Conservation (phyloP, 1,284 basidiomycete species). For the Apiotrichum akiyoshidainum region DNA sequence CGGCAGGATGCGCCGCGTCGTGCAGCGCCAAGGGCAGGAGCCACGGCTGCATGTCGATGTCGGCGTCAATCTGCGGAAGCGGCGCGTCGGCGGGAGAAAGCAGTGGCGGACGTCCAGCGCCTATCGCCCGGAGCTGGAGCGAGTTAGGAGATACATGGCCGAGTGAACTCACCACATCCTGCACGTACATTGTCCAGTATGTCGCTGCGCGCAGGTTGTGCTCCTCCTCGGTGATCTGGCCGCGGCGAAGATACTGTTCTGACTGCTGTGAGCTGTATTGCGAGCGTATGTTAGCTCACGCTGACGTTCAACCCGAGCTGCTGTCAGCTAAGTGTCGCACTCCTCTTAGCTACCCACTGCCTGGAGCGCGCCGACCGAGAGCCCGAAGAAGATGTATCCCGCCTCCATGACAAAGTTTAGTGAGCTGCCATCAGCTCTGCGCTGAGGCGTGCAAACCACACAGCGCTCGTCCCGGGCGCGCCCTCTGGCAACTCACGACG, state of each 20-base stretch:
- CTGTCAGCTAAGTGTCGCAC: no score
- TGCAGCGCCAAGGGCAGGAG: not conserved
- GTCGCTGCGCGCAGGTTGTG: constrained; percentile 19
- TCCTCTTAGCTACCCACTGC: not conserved
- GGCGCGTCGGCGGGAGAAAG: constrained; percentile 4
- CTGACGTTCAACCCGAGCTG: constrained; percentile 9
- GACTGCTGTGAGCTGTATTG: no score
- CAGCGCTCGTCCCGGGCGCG: no score
- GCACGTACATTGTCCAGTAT: constrained; percentile 25
- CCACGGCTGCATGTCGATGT: constrained; percentile 15
- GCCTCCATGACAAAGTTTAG: constrained; percentile 7
- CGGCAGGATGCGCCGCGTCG: not conserved
- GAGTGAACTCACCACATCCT: constrained; percentile 10
- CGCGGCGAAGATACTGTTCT: constrained; percentile 16
- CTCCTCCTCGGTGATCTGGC: constrained; percentile 23
- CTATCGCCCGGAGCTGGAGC: constrained; percentile 16
- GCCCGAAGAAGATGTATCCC: constrained; percentile 24
- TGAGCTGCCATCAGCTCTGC: no score
- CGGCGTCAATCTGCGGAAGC: constrained; percentile 15
- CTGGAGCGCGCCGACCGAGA: constrained; percentile 23
- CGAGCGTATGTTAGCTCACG: no score
- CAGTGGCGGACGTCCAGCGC: constrained; percentile 25
- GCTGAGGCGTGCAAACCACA: no score
- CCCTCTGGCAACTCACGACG: constrained; percentile 13
- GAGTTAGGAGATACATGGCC: no score